phyloP scores from a whole-genome alignment of 495 filamentous ascomycete genomes.

The Astrothelium subdiscretum region DNA sequence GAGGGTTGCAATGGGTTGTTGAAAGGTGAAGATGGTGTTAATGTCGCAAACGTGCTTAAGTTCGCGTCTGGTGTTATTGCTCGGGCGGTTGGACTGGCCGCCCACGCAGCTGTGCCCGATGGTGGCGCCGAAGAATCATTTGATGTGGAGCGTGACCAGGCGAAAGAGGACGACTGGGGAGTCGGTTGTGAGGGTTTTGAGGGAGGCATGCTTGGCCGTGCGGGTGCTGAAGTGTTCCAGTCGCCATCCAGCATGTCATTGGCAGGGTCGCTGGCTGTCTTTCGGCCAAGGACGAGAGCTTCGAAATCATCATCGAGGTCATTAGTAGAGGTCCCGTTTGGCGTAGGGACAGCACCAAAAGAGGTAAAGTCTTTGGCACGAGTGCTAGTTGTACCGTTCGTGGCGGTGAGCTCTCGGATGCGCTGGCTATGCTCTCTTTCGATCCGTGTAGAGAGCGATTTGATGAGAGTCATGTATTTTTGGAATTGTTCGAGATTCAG shows the following conservation, averaged over 20 bases:
- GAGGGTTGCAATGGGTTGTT: constrained; percentile 17
- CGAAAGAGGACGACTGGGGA: constrained; percentile 30
- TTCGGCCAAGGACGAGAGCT: constrained; percentile 62
- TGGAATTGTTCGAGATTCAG: constrained; percentile 81
- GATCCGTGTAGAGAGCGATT: constrained; percentile 61
- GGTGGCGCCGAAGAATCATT: constrained; percentile 18
- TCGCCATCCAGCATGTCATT: constrained; percentile 31
- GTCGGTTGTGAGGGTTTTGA: background rate
- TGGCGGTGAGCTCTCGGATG: constrained; percentile 63
- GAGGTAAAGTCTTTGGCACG: constrained; percentile 46
- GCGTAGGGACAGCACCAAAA: constrained; percentile 40
- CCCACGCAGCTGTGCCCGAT: constrained; percentile 9
- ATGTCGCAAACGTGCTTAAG: constrained; percentile 12
- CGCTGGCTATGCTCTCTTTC: constrained; percentile 83
- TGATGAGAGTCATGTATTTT: constrained; percentile 76
- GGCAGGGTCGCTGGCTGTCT: constrained; percentile 15
- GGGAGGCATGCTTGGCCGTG: constrained; percentile 6
- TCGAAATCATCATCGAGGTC: constrained; percentile 64
- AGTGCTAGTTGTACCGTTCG: constrained; percentile 24
- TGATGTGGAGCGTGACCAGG: constrained; percentile 33
- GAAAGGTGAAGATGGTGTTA: constrained; percentile 12
- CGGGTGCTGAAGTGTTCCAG: constrained; percentile 22
- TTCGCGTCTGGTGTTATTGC: constrained; percentile 29
- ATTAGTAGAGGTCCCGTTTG: constrained; percentile 40
- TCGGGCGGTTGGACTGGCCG: constrained; percentile 16